These are phyloP conservation scores for Termitomyces sp. DNA, from an alignment of 768 basidiomycete species.

Conservation along the genomic window DNA sequence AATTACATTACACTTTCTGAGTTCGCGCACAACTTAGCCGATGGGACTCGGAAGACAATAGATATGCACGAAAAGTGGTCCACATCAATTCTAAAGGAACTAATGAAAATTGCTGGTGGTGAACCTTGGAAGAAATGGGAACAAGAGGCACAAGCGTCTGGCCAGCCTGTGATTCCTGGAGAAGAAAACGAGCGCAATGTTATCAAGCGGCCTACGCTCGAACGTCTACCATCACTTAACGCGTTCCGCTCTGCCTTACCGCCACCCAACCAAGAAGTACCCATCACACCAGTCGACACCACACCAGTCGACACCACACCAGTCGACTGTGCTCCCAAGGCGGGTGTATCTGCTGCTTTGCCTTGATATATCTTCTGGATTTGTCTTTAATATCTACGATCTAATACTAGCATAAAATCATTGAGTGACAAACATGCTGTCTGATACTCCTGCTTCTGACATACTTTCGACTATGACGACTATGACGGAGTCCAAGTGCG, in stretches of 20 bases:
- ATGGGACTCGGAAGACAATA: constrained; percentile 43
- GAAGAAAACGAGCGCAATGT: constrained; percentile 27
- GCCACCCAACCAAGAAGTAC: neutral
- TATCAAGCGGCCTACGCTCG: constrained; percentile 16
- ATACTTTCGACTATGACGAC: too few species aligned
- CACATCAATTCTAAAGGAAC: constrained; percentile 56
- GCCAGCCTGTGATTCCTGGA: constrained; percentile 42
- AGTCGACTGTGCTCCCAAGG: constrained; percentile 5
- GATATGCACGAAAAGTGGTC: constrained; percentile 67
- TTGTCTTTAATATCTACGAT: constrained; percentile 1
- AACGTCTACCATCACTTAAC: constrained; percentile 20
- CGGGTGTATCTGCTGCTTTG: constrained; percentile 20
- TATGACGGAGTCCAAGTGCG: neutral
- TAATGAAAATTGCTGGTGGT: constrained; percentile 65
- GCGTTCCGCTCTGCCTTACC: constrained; percentile 7
- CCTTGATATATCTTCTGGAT: constrained; percentile 12
- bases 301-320: too few species aligned
- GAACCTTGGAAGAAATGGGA: constrained; percentile 55
- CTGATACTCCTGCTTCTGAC: neutral
- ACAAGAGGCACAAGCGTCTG: constrained; percentile 35
- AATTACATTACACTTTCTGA: neutral
- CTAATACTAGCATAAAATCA: neutral
- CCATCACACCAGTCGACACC: constrained; percentile 6
- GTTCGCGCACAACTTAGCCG: constrained; percentile 25
- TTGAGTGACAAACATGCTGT: neutral